phyloP scores from a whole-genome alignment of 164 flowering plant genomes.

The Aristolochia fimbriata region DNA sequence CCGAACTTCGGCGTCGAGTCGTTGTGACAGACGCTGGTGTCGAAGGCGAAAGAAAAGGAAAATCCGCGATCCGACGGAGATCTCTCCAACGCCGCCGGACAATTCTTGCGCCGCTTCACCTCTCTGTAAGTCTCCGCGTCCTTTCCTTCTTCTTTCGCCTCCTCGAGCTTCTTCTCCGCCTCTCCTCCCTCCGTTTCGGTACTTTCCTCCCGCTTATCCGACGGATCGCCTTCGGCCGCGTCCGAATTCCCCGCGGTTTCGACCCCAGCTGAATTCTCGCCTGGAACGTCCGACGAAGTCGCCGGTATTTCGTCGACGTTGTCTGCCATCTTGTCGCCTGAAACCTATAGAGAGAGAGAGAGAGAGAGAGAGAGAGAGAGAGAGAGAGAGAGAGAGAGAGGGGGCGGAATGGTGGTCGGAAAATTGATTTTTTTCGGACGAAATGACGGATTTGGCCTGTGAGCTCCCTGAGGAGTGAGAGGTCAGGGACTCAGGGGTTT shows the following conservation, averaged over 20 bases:
- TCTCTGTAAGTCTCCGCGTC: not conserved
- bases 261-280: not conserved
- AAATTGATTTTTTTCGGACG: too few species aligned
- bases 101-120: not conserved
- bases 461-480: too few species aligned
- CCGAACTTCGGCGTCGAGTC: slow-evolving; percentile 5
- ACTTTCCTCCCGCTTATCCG: not conserved
- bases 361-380: too few species aligned
- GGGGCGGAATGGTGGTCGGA: too few species aligned
- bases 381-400: too few species aligned
- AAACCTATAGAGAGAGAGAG: not conserved
- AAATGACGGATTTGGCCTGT: too few species aligned
- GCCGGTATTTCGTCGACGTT: not conserved
- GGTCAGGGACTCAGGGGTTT: too few species aligned
- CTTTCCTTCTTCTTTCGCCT: not conserved
- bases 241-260: not conserved
- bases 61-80: not conserved
- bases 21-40: not conserved
- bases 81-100: slow-evolving; percentile 1
- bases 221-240: not conserved
- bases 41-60: not conserved
- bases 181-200: not conserved
- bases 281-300: not conserved
- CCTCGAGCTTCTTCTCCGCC: not conserved
- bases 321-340: slow-evolving; percentile 1